Evolutionary conservation across 179 eudicot genomes (phyloP), one percentile per base, ranked within the genome.

Genomic region (Actinidia arguta): DNA sequence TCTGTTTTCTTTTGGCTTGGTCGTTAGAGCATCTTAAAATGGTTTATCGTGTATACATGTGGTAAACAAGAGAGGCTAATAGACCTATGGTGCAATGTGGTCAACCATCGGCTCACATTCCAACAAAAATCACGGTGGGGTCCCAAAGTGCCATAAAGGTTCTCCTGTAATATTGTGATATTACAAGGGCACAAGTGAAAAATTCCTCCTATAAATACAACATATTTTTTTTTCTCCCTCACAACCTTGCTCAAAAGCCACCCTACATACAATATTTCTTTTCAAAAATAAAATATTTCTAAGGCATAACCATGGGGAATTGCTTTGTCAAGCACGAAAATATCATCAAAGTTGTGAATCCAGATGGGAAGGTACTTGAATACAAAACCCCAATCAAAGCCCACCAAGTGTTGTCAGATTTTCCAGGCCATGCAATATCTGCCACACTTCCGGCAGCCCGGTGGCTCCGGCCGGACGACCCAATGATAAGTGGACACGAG

Each of bases 271-370:
- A 5, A 13, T 42, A 70, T 70, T 39, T 46, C 55, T 64, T 50
- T 76, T 20, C 73, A 82, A 46, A 14, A 46, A 47, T n/a, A 12
- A 42, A 36, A 22, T 27, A 36, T n/a, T 22, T 13, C 9, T 14
- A 17, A 75, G 14, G 25, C 27, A 56, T 7, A 78, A 46, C 76
- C 81, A 91, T 93, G 98, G 95, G 96, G 25, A 94, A 93, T 73
- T 94, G 98, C 86, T 85, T 94, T 67, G 80, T 67, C 85, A 66
- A 83, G 71, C 88, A 89, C 85, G 80, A 73, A 69, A 88, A 82
- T 52, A 24, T 56, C 12, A 83, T 89, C 36, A 87, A 70, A 76
- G 87, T 89, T 36, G 76, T 81, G 85, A 90, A 89, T 82, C 78
- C 85, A 59, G 92, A 89, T 76, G 91, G 89, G 27, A 84, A 89